These are phyloP conservation scores for Drechslerella stenobrocha DNA, from an alignment of 2,329 filamentous ascomycete species.

Conservation along the genomic window DNA sequence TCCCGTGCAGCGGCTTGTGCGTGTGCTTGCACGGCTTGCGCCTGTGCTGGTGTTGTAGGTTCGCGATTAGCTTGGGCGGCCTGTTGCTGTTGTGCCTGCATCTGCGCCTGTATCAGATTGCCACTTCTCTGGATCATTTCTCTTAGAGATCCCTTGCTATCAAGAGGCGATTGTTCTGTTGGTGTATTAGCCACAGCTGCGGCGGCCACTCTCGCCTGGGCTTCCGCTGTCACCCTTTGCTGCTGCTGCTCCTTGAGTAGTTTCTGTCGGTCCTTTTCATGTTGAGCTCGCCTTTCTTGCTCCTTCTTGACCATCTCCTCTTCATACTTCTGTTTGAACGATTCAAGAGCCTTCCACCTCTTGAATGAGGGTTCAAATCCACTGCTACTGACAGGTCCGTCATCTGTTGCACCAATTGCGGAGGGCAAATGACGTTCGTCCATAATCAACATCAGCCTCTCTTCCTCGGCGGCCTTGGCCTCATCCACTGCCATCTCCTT, in stretches of 20 bases:
- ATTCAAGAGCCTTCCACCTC: conserved; percentile 85
- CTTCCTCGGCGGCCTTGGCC: conserved; percentile 81
- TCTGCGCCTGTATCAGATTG: conserved; percentile 26
- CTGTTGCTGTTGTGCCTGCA: conserved; percentile 34
- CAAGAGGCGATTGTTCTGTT: conserved; percentile 57
- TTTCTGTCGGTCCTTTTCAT: conserved; percentile 52
- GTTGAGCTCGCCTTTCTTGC: conserved; percentile 58
- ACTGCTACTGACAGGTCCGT: conserved; percentile 71
- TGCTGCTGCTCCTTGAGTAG: conserved; percentile 46
- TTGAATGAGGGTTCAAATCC: conserved; percentile 85
- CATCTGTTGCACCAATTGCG: conserved; percentile 63
- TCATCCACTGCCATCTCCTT: conserved; percentile 95
- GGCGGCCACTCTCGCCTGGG: conserved; percentile 59
- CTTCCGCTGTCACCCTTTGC: conserved; percentile 21
- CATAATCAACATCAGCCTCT: conserved; percentile 88
- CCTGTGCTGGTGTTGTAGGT: background rate
- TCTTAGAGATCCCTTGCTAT: conserved; percentile 58
- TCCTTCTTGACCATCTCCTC: conserved; percentile 67
- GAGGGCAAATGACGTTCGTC: conserved; percentile 77
- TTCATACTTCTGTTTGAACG: conserved; percentile 75
- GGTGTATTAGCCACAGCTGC: conserved; percentile 57
- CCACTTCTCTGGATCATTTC: conserved; percentile 44
- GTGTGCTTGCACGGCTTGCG: conserved; percentile 12
- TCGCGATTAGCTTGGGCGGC: conserved; percentile 18
- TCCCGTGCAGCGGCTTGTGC: conserved; percentile 8